Evolutionary conservation across 768 basidiomycete species (phyloP).

Genomic region (Megacollybia marginata): DNA sequence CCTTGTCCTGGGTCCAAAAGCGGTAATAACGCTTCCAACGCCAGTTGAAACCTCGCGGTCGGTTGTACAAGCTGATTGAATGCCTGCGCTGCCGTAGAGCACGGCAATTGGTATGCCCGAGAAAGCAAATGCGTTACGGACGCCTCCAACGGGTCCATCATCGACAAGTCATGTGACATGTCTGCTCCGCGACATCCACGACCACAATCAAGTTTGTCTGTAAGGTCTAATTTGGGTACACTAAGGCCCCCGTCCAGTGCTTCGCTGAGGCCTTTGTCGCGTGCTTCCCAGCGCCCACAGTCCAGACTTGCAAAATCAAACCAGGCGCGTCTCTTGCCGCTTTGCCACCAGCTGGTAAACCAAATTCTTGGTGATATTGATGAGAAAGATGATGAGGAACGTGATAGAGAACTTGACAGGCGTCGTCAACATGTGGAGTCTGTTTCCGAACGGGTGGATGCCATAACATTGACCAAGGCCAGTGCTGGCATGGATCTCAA

Average conservation of each 20-base stretch:
- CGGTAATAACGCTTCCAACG: constrained; percentile 74
- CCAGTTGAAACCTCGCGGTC: constrained; percentile 74
- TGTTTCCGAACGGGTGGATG: constrained; percentile 40
- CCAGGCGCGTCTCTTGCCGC: constrained; percentile 46
- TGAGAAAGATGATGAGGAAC: constrained; percentile 1
- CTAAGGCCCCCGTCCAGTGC: constrained; percentile 29
- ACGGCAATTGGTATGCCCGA: constrained; percentile 61
- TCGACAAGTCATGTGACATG: not conserved
- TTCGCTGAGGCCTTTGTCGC: constrained; percentile 31
- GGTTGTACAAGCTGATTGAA: constrained; percentile 72
- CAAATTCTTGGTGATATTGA: constrained; percentile 4
- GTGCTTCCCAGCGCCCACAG: constrained; percentile 34
- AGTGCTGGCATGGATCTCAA: constrained; percentile 50
- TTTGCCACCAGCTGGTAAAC: constrained; percentile 46
- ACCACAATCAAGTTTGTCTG: constrained; percentile 39
- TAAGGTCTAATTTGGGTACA: constrained; percentile 25
- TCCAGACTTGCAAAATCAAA: constrained; percentile 35
- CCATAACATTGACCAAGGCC: constrained; percentile 45
- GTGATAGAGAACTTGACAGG: constrained; percentile 31
- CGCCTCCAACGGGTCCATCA: constrained; percentile 18
- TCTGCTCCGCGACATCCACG: constrained; percentile 16
- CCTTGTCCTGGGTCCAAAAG: constrained; percentile 49
- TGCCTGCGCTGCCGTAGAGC: constrained; percentile 69
- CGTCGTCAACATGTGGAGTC: constrained; percentile 43
- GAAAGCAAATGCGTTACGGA: constrained; percentile 64